Percentiles rank a stretch among this genome's conserved stretches.
Conservation (phyloP, 2,329 filamentous ascomycete genomes). For the Cladophialophora exuberans region DNA sequence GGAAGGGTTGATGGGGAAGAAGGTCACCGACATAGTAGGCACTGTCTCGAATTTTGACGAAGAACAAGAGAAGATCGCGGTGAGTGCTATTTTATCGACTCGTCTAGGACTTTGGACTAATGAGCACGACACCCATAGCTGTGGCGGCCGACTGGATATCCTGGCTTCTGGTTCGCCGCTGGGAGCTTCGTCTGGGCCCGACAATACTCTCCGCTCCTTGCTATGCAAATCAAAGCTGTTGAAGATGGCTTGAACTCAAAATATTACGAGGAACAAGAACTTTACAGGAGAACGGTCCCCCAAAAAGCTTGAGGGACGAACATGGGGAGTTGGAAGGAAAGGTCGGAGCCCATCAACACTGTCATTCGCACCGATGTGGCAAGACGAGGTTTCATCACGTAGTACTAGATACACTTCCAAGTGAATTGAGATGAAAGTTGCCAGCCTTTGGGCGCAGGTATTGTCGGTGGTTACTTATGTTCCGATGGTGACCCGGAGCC, state of each 20-base stretch:
- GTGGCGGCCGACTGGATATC: slow-evolving; percentile 65
- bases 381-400: no score
- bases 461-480: no score
- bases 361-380: no score
- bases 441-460: no score
- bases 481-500: no score
- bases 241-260: slow-evolving; percentile 12
- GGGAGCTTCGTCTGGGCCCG: slow-evolving; percentile 67
- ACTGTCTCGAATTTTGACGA: slow-evolving; percentile 65
- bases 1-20: slow-evolving; percentile 63
- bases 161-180: slow-evolving; percentile 68
- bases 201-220: slow-evolving; percentile 60
- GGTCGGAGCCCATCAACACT: no score
- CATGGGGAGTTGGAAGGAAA: no score
- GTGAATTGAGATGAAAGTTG: no score
- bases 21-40: slow-evolving; percentile 59
- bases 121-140: slow-evolving; percentile 17
- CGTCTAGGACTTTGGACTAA: background rate
- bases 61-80: slow-evolving; percentile 57
- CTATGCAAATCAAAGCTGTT: slow-evolving; percentile 53
- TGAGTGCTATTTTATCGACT: background rate
- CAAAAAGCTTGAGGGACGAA: background rate
- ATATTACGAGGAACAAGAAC: background rate
- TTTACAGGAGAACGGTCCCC: background rate
- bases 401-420: background rate